A percentile compares a stretch with the other conserved stretches of the same genome.
phyloP scores from a whole-genome alignment of 352 stramenopile genomes.

The Blastocystis sp. region DNA sequence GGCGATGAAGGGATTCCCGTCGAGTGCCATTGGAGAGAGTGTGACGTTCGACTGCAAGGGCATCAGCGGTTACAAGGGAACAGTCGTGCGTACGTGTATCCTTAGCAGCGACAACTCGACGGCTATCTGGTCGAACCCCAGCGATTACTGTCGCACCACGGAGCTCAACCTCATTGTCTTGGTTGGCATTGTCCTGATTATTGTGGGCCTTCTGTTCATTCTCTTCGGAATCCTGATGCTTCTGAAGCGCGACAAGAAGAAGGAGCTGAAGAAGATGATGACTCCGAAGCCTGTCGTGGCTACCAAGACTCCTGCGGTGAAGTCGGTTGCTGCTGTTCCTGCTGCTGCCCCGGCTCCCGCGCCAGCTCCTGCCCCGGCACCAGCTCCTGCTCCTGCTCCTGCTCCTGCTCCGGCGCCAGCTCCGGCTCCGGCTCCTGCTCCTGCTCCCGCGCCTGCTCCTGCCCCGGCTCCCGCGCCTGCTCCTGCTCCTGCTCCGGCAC shows the following conservation, averaged over 20 bases:
- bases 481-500: constrained; percentile 17
- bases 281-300: too few species aligned
- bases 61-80: neutral
- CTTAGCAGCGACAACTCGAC: neutral
- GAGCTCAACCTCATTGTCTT: constrained; percentile 24
- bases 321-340: too few species aligned
- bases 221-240: constrained; percentile 31
- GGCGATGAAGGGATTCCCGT: neutral
- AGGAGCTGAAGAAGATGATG: too few species aligned
- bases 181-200: constrained; percentile 16
- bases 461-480: neutral
- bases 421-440: neutral
- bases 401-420: neutral
- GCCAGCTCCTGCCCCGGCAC: neutral
- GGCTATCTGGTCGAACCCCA: neutral
- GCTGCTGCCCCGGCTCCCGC: too few species aligned
- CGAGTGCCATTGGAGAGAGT: neutral
- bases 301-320: too few species aligned
- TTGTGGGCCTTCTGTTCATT: neutral
- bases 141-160: neutral
- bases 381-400: neutral
- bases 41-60: neutral
- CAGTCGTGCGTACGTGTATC: neutral
- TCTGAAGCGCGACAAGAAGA: neutral
- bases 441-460: neutral